These are phyloP conservation scores for Paecilomyces sp. DNA, from an alignment of 2,329 filamentous ascomycete genomes.

Conservation along the genomic window DNA sequence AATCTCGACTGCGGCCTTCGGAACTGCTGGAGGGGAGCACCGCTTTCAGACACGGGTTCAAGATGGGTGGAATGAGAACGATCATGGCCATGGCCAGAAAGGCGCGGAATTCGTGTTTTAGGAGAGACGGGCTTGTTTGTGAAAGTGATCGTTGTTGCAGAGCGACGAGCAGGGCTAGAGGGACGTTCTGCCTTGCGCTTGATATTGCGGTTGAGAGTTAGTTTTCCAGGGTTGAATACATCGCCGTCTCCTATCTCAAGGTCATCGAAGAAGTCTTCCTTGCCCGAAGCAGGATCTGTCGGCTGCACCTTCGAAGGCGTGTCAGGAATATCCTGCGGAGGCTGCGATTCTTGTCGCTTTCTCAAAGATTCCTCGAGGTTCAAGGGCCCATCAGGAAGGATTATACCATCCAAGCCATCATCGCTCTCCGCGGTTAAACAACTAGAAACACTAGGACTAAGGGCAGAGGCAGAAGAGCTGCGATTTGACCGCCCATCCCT, in stretches of 20 bases:
- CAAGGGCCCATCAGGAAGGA: conserved; percentile 75
- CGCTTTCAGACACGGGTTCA: conserved; percentile 89
- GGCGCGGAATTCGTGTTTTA: conserved; percentile 69
- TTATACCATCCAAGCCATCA: conserved; percentile 81
- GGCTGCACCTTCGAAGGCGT: conserved; percentile 16
- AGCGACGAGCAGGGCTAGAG: conserved; percentile 61
- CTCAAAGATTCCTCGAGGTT: conserved; percentile 75
- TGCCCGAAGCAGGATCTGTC: conserved; percentile 19
- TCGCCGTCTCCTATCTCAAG: conserved; percentile 82
- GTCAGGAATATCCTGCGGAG: conserved; percentile 18
- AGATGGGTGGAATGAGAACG: conserved; percentile 63
- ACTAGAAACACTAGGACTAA: conserved; percentile 89
- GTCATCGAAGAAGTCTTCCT: conserved; percentile 76
- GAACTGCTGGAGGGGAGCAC: conserved; percentile 59
- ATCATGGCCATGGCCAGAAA: conserved; percentile 64
- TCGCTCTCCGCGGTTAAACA: conserved; percentile 88
- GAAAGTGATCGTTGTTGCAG: conserved; percentile 82
- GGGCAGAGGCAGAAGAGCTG: conserved; percentile 78
- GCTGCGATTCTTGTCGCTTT: conserved; percentile 53
- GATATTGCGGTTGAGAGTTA: conserved; percentile 84
- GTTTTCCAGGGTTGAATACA: conserved; percentile 70
- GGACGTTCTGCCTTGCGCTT: conserved; percentile 70
- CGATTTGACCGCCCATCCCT: conserved; percentile 72
- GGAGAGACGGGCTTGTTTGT: conserved; percentile 63
- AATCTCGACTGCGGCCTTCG: conserved; percentile 61